Percentiles rank a stretch among this genome's conserved stretches.
phyloP scores from a whole-genome alignment of 805 yeast species.

The Candida hungchunana region DNA sequence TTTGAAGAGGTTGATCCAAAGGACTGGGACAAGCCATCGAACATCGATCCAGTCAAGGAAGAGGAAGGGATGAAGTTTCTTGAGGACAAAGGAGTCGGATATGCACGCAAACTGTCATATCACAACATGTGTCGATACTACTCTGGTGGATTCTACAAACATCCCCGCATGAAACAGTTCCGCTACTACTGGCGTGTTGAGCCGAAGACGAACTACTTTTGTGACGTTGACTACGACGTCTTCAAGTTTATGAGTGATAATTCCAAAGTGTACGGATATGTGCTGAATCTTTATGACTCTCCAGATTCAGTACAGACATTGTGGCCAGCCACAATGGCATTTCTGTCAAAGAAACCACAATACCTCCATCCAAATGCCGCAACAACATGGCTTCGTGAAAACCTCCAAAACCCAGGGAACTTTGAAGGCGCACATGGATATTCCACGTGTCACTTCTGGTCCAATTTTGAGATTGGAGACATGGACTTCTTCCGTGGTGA shows the following conservation, averaged over 20 bases:
- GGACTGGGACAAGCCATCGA: constrained; percentile 58
- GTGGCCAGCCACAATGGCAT: constrained; percentile 68
- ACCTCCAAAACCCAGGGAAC: constrained; percentile 46
- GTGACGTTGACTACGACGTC: constrained; percentile 71
- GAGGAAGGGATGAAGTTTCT: constrained; percentile 37
- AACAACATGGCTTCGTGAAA: constrained; percentile 59
- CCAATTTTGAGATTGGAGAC: constrained; percentile 81
- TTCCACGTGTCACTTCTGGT: constrained; percentile 83
- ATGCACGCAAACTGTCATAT: constrained; percentile 59
- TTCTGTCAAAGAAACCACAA: constrained; percentile 51
- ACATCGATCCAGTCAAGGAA: constrained; percentile 45
- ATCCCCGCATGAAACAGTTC: constrained; percentile 57
- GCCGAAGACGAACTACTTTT: constrained; percentile 64
- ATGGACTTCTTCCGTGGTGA: constrained; percentile 75
- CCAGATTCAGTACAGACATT: constrained; percentile 57
- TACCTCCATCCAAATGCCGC: constrained; percentile 57
- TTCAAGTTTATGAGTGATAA: constrained; percentile 69
- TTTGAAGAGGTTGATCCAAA: constrained; percentile 42
- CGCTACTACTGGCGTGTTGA: constrained; percentile 80
- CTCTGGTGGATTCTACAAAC: constrained; percentile 57
- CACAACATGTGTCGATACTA: constrained; percentile 86
- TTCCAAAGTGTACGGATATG: constrained; percentile 69
- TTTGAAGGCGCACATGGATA: constrained; percentile 39
- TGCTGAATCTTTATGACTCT: constrained; percentile 63
- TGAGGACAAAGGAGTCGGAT: constrained; percentile 44